Evolutionary conservation across 1,139 yeast species (phyloP).

Genomic region (Yamadazyma aaseri): DNA sequence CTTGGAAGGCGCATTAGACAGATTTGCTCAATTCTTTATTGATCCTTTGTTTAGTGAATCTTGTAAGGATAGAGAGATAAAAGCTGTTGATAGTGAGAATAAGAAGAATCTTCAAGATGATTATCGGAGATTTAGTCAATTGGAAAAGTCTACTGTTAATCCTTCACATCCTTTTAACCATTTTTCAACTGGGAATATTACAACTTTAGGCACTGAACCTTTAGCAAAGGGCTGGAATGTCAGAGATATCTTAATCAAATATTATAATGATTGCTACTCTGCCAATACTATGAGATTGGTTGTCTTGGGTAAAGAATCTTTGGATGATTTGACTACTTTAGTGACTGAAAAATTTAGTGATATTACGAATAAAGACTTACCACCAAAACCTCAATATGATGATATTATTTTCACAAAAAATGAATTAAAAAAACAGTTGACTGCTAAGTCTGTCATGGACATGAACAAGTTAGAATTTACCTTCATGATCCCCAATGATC

Average conservation of each 20-base stretch:
- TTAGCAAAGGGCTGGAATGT: constrained; percentile 50
- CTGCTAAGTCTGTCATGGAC: constrained; percentile 83
- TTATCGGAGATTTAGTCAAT: constrained; percentile 82
- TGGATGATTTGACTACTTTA: constrained; percentile 72
- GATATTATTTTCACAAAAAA: constrained; percentile 33
- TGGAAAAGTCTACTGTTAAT: constrained; percentile 73
- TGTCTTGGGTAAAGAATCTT: constrained; percentile 75
- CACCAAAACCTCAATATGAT: constrained; percentile 46
- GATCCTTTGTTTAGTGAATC: constrained; percentile 76
- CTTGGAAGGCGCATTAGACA: constrained; percentile 82
- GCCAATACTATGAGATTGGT: constrained; percentile 85
- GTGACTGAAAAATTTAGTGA: constrained; percentile 64
- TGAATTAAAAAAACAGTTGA: constrained; percentile 54
- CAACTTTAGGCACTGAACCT: constrained; percentile 61
- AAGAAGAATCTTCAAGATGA: constrained; percentile 92
- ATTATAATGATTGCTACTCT: constrained; percentile 62
- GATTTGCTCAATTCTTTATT: constrained; percentile 91
- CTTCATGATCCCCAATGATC: constrained; percentile 76
- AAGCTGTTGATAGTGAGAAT: constrained; percentile 94
- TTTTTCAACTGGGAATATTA: constrained; percentile 71
- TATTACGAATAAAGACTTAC: constrained; percentile 55
- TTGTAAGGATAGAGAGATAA: constrained; percentile 88
- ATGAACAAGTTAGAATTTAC: constrained; percentile 62
- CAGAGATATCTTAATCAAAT: constrained; percentile 62
- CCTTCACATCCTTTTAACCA: constrained; percentile 71